Conservation (phyloP, 2,329 filamentous ascomycete genomes). For the Fusarium kyushuense region DNA sequence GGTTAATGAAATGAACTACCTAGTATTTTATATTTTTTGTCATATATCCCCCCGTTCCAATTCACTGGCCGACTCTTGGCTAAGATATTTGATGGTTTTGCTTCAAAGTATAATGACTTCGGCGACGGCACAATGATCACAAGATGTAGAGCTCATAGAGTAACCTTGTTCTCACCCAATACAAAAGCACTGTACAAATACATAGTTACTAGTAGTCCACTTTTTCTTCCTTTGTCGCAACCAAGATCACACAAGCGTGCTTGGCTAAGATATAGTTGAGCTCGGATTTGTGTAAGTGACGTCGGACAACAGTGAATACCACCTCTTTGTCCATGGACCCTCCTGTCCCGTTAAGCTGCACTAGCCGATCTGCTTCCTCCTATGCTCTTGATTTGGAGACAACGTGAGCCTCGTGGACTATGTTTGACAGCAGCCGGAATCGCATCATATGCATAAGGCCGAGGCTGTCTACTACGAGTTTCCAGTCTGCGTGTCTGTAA, state of each 20-base stretch:
- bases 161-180: no score
- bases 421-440: neutral
- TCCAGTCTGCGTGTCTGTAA: neutral
- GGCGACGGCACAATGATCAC: no score
- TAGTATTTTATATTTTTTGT: conserved; percentile 41
- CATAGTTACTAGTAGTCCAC: no score
- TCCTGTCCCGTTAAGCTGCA: neutral
- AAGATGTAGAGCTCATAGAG: no score
- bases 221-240: no score
- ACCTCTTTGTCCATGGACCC: no score
- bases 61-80: conserved; percentile 12
- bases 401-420: neutral
- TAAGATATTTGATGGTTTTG: no score
- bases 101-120: no score
- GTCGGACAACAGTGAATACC: neutral
- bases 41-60: conserved; percentile 17
- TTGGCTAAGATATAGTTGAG: conserved; percentile 5
- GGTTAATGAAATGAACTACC: conserved; percentile 50
- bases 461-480: neutral
- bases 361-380: neutral
- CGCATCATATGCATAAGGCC: neutral
- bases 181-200: no score
- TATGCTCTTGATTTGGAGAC: neutral
- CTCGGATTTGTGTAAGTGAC: neutral
- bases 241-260: no score